These are phyloP conservation scores for Cladosporium sp. DNA, from an alignment of 2,329 filamentous ascomycete species.

Conservation along the genomic window DNA sequence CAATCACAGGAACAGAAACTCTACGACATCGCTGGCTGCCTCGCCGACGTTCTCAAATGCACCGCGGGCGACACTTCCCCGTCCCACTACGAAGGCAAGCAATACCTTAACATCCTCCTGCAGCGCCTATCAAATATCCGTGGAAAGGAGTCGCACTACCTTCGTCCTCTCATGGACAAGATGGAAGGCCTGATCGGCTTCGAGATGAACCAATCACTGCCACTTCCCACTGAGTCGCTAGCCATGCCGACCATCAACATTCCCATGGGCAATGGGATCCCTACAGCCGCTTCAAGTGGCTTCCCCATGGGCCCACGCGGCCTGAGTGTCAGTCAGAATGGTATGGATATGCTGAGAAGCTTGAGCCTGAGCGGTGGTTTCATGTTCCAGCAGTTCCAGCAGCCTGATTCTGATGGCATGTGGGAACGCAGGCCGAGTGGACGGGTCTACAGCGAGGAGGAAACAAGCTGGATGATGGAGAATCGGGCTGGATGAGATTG, in stretches of 20 bases:
- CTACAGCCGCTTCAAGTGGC: constrained; percentile 19
- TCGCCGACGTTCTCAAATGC: constrained; percentile 39
- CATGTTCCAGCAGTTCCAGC: constrained; percentile 29
- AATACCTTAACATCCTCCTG: constrained; percentile 36
- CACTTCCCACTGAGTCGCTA: constrained; percentile 23
- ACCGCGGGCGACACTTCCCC: constrained; percentile 36
- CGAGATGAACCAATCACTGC: constrained; percentile 23
- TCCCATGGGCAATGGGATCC: constrained; percentile 14
- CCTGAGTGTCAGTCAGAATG: constrained; percentile 21
- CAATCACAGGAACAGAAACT: constrained; percentile 38
- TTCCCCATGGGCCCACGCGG: constrained; percentile 26
- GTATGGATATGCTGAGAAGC: constrained; percentile 33
- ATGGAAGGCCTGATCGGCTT: constrained; percentile 34
- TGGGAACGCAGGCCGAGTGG: constrained; percentile 27
- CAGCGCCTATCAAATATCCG: constrained; percentile 37
- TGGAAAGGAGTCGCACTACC: constrained; percentile 38
- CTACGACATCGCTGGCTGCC: constrained; percentile 38
- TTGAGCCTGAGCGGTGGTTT: constrained; percentile 32
- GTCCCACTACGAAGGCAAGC: constrained; percentile 36
- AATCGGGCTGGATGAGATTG: not conserved
- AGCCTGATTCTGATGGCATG: constrained; percentile 12
- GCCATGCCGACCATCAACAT: not conserved
- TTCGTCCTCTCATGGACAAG: constrained; percentile 37
- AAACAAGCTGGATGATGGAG: constrained; percentile 21
- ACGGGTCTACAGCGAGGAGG: constrained; percentile 25